Conservation (phyloP, 2,329 filamentous ascomycete genomes). For the Trichophyton rubrum region DNA sequence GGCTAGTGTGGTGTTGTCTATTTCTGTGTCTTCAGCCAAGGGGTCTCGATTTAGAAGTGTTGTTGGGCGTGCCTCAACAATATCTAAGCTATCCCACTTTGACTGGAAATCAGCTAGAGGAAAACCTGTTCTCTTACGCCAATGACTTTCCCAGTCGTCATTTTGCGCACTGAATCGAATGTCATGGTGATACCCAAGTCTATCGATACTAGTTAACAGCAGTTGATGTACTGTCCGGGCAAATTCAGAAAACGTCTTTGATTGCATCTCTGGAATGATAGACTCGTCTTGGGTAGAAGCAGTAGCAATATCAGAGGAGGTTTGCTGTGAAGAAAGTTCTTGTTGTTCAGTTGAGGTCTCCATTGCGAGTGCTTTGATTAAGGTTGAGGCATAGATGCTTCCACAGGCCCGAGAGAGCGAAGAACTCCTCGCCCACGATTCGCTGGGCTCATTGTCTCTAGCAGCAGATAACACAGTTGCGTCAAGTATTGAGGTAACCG, state of each 20-base stretch:
- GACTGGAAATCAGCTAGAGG: constrained; percentile 11
- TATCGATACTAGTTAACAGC: not conserved
- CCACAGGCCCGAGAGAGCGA: constrained; percentile 5
- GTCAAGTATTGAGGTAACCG: constrained; percentile 7
- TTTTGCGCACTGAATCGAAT: constrained; percentile 15
- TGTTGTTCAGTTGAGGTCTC: not conserved
- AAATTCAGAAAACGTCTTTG: constrained; percentile 7
- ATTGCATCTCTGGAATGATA: not conserved
- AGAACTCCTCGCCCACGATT: constrained; percentile 3
- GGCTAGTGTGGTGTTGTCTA: not conserved
- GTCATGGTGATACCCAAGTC: not conserved
- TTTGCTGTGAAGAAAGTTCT: not conserved
- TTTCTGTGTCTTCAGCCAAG: not conserved
- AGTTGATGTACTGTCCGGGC: not conserved
- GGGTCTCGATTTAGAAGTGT: not conserved
- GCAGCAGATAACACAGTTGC: constrained; percentile 6
- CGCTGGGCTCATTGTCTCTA: not conserved
- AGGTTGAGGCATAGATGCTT: constrained; percentile 6
- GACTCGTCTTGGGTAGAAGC: too few relatives aligned
- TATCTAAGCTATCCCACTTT: constrained; percentile 11
- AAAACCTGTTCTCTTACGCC: constrained; percentile 9
- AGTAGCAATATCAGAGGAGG: not conserved
- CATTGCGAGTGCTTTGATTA: constrained; percentile 5
- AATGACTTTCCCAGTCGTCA: constrained; percentile 11
- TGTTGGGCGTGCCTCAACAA: not conserved